These are phyloP conservation scores for Ambrosiella xylebori DNA, from an alignment of 2,329 filamentous ascomycete species.

Conservation along the genomic window DNA sequence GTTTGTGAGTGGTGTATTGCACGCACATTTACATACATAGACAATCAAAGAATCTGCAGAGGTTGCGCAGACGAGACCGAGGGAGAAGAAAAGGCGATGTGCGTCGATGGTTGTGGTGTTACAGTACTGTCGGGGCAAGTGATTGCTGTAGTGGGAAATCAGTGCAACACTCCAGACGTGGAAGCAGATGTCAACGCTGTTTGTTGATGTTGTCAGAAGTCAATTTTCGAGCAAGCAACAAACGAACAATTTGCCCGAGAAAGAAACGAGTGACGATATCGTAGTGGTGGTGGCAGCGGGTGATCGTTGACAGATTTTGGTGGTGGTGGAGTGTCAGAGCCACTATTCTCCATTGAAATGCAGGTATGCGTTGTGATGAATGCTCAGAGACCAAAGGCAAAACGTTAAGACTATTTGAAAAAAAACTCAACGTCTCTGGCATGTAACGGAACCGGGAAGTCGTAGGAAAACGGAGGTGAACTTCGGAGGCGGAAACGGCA, in stretches of 20 bases:
- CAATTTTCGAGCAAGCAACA: background rate
- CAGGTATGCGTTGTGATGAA: no score
- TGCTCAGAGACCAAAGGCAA: no score
- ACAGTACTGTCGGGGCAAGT: background rate
- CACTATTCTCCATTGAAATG: no score
- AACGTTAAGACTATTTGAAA: no score
- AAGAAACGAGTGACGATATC: background rate
- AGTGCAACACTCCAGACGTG: constrained; percentile 1
- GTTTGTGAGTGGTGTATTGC: background rate
- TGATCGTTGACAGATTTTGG: no score
- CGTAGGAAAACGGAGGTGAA: no score
- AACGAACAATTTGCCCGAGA: background rate
- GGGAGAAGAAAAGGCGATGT: background rate
- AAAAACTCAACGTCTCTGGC: no score
- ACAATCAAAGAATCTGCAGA: background rate
- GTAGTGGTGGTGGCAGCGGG: no score
- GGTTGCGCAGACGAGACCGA: background rate
- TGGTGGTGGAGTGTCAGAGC: no score
- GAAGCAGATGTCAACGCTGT: background rate
- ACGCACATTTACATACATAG: background rate
- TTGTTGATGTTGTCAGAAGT: background rate
- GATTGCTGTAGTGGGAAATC: background rate
- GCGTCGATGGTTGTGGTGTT: background rate
- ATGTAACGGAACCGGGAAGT: no score
- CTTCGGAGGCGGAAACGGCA: no score